phyloP scores from a whole-genome alignment of 2,329 filamentous ascomycete genomes.

The Colletotrichum echinochloae region DNA sequence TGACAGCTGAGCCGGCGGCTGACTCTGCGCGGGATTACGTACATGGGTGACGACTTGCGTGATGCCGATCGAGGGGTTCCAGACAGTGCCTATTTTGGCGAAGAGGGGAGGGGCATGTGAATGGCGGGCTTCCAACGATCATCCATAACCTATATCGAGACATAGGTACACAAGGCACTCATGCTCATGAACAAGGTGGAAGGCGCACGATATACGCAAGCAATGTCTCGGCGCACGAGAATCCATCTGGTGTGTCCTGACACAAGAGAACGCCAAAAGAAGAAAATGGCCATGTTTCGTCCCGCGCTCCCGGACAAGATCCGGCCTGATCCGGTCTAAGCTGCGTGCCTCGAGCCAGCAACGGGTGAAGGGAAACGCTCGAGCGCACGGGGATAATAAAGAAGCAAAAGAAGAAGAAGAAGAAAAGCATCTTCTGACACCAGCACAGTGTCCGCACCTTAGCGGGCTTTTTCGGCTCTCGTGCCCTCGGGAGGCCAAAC shows the following conservation, averaged over 20 bases:
- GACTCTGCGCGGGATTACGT: slow-evolving; percentile 15
- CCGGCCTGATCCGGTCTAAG: not conserved
- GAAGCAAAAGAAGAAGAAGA: not conserved
- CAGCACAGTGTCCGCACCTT: slow-evolving; percentile 12
- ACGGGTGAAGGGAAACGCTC: slow-evolving; percentile 1
- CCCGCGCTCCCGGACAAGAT: not conserved
- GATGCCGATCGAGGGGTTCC: not conserved
- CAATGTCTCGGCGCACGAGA: not conserved
- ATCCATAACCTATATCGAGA: not conserved
- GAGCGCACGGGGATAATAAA: not conserved
- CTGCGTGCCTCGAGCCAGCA: slow-evolving; percentile 15
- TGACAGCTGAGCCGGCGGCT: not conserved
- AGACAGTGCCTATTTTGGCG: not conserved
- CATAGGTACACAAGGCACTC: not conserved
- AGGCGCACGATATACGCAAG: slow-evolving; percentile 1
- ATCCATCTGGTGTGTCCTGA: not conserved
- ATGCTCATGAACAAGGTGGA: not conserved
- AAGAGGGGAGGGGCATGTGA: not conserved
- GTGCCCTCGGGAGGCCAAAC: not conserved
- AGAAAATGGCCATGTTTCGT: not conserved
- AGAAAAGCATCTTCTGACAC: not conserved
- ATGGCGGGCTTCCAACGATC: not conserved
- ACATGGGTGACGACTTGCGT: slow-evolving; percentile 7
- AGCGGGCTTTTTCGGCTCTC: not conserved
- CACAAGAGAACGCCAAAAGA: not conserved